Evolutionary conservation across 495 filamentous ascomycete species (phyloP).

Genomic region (Talaromyces trachyspermus): DNA sequence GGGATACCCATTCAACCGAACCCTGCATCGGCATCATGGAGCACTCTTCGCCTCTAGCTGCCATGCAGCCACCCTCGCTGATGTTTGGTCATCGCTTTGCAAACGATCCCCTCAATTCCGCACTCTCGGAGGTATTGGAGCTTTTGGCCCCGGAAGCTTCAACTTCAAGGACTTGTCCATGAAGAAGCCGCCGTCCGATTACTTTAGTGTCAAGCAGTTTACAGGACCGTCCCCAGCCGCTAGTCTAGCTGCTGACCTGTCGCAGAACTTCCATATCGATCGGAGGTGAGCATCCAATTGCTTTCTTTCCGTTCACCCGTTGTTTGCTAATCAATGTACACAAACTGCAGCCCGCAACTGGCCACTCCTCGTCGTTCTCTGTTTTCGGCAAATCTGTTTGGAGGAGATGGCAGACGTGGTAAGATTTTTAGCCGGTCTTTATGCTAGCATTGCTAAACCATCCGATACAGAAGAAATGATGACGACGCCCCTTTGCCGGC

Average conservation of each 20-base stretch:
- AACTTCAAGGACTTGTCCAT: conserved; percentile 67
- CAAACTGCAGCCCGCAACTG: conserved; percentile 73
- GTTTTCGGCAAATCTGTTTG: conserved; percentile 75
- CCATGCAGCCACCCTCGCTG: conserved; percentile 77
- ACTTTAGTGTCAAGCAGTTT: conserved; percentile 67
- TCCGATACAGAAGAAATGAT: conserved; percentile 48
- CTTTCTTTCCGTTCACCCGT: neutral
- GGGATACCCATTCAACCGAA: conserved; percentile 4
- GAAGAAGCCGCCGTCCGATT: conserved; percentile 61
- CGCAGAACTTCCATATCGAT: conserved; percentile 93
- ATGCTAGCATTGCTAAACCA: neutral
- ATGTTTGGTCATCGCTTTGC: conserved; percentile 48
- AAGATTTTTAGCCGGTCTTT: conserved; percentile 25
- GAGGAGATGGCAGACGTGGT: conserved; percentile 62
- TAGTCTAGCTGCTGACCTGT: conserved; percentile 85
- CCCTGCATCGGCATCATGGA: conserved; percentile 67
- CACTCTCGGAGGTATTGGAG: conserved; percentile 40
- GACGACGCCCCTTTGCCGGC: conserved; percentile 79
- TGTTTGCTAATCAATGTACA: conserved; percentile 14
- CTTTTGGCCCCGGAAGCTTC: conserved; percentile 57
- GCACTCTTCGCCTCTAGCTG: conserved; percentile 87
- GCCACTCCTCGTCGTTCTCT: conserved; percentile 88
- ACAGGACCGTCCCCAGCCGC: conserved; percentile 84
- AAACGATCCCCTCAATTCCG: conserved; percentile 44
- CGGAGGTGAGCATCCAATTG: conserved; percentile 51